phyloP scores from a whole-genome alignment of 345 rosid species.

The Linum lewisii region DNA sequence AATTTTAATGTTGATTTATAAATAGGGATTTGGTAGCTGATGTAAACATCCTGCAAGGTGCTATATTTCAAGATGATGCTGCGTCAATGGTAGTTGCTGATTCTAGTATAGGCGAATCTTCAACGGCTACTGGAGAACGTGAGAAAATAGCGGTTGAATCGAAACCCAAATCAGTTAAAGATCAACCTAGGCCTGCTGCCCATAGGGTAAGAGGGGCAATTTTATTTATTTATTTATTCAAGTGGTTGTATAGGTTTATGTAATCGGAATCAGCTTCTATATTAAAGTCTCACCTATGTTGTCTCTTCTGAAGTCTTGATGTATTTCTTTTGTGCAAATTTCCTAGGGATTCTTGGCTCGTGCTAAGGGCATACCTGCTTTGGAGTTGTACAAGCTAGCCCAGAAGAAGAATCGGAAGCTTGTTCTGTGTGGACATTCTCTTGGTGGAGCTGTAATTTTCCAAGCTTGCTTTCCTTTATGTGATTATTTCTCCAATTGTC shows the following conservation, averaged over 20 bases:
- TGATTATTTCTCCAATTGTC: slow-evolving; percentile 7
- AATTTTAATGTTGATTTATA: background rate
- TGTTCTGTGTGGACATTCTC: slow-evolving; percentile 95
- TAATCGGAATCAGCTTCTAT: slow-evolving; percentile 1
- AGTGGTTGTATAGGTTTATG: background rate
- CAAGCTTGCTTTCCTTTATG: slow-evolving; percentile 7
- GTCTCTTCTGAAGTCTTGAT: background rate
- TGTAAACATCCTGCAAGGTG: slow-evolving; percentile 92
- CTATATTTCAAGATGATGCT: slow-evolving; percentile 74
- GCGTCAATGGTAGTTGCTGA: slow-evolving; percentile 35
- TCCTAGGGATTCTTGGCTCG: slow-evolving; percentile 89
- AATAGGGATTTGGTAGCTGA: slow-evolving; percentile 85
- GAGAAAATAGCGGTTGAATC: slow-evolving; percentile 32
- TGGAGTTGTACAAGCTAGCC: slow-evolving; percentile 91
- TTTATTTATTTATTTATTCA: background rate
- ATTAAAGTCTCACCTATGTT: background rate
- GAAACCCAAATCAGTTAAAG: slow-evolving; percentile 44
- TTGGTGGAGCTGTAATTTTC: slow-evolving; percentile 94
- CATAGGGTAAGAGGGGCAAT: slow-evolving; percentile 60
- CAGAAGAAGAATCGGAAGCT: slow-evolving; percentile 87
- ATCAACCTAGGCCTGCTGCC: slow-evolving; percentile 79
- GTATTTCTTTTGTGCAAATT: slow-evolving; percentile 4
- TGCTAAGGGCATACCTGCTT: slow-evolving; percentile 97
- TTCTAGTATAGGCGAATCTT: slow-evolving; percentile 27
- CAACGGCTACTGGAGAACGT: slow-evolving; percentile 39